Conservation (phyloP, 2,329 filamentous ascomycete species). For the Hortaea werneckii region DNA sequence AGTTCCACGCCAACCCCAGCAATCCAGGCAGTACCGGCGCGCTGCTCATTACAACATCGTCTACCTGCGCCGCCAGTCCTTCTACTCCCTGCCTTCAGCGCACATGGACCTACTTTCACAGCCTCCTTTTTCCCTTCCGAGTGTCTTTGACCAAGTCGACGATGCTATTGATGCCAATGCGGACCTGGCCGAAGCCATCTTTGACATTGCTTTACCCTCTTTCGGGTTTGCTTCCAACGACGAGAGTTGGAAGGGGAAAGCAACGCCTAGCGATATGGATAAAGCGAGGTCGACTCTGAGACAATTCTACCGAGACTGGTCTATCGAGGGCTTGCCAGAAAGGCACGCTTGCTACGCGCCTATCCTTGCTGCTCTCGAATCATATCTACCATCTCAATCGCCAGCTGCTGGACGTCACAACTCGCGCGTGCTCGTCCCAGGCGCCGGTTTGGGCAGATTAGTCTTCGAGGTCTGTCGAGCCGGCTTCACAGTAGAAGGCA, state of each 20-base stretch:
- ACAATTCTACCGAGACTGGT: slow-evolving; percentile 95
- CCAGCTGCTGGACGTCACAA: slow-evolving; percentile 18
- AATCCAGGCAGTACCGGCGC: slow-evolving; percentile 54
- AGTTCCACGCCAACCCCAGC: neutral
- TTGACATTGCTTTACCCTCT: slow-evolving; percentile 55
- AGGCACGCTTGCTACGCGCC: slow-evolving; percentile 67
- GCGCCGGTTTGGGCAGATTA: slow-evolving; percentile 76
- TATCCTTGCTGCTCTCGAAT: slow-evolving; percentile 55
- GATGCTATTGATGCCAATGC: slow-evolving; percentile 84
- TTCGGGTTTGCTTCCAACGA: slow-evolving; percentile 47
- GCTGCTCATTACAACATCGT: slow-evolving; percentile 83
- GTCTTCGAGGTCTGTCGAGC: slow-evolving; percentile 73
- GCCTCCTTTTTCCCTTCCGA: slow-evolving; percentile 72
- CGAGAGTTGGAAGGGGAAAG: slow-evolving; percentile 56
- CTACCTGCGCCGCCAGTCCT: slow-evolving; percentile 79
- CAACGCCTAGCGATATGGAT: slow-evolving; percentile 67
- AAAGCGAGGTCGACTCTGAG: slow-evolving; percentile 88
- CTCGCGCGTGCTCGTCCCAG: slow-evolving; percentile 70
- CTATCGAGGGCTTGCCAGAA: slow-evolving; percentile 62
- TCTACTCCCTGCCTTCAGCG: slow-evolving; percentile 75
- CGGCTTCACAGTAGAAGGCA: slow-evolving; percentile 73
- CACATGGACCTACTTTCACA: slow-evolving; percentile 77
- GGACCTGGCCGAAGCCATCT: slow-evolving; percentile 67
- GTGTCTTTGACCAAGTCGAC: slow-evolving; percentile 69
- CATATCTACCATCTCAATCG: slow-evolving; percentile 29